These are phyloP conservation scores for Ogataea saltuana DNA, from an alignment of 805 yeast genomes.

Conservation along the genomic window DNA sequence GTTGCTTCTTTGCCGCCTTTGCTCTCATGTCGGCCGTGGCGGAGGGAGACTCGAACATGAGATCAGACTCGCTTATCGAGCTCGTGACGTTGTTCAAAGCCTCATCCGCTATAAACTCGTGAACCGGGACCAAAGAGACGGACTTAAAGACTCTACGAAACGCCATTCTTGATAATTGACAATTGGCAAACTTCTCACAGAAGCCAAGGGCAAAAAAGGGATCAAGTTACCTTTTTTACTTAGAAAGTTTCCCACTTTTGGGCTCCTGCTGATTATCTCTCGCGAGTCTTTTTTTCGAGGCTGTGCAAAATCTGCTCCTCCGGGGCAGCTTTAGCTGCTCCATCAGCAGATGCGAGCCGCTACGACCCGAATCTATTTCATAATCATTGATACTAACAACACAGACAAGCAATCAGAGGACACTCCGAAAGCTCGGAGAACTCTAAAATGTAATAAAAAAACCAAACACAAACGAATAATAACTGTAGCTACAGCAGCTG, in stretches of 20 bases:
- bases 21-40: constrained; percentile 16
- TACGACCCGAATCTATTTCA: too few relatives aligned
- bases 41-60: constrained; percentile 21
- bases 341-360: too few relatives aligned
- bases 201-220: constrained; percentile 4
- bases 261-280: too few relatives aligned
- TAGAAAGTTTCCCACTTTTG: neutral
- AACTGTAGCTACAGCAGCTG: neutral
- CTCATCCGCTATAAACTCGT: constrained; percentile 13
- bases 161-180: constrained; percentile 1
- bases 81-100: constrained; percentile 16
- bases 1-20: constrained; percentile 1
- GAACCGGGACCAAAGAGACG: constrained; percentile 17
- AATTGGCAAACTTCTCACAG: too few relatives aligned
- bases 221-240: neutral
- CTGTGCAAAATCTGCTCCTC: too few relatives aligned
- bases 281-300: too few relatives aligned
- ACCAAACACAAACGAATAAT: neutral
- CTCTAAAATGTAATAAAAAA: neutral
- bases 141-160: constrained; percentile 22
- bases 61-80: constrained; percentile 22
- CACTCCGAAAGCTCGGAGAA: neutral
- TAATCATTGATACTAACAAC: neutral
- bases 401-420: neutral
- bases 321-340: neutral